These are phyloP conservation scores for Nannochloris sp. DNA, from an alignment of 139 green algal genomes.

Conservation along the genomic window DNA sequence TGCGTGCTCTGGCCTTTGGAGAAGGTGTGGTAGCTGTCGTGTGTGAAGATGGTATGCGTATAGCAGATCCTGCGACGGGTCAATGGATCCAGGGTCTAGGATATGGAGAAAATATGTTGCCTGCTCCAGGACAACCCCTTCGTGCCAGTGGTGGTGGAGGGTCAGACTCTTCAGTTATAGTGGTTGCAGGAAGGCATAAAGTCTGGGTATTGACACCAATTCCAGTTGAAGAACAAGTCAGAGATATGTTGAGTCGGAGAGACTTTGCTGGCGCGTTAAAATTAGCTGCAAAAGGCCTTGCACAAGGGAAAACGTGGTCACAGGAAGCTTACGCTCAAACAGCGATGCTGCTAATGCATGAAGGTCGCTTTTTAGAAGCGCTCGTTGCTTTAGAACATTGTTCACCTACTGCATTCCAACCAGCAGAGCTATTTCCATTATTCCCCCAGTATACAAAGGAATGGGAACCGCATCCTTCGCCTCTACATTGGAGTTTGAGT, in stretches of 20 bases:
- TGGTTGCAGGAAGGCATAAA: slow-evolving; percentile 24
- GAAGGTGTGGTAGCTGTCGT: not conserved
- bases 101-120: not conserved
- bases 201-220: slow-evolving; percentile 51
- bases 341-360: slow-evolving; percentile 55
- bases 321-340: slow-evolving; percentile 47
- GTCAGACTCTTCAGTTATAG: not conserved
- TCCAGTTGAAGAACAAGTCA: slow-evolving; percentile 50
- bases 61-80: not conserved
- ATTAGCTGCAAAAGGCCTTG: slow-evolving; percentile 17
- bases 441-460: slow-evolving; percentile 40
- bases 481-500: too few species aligned
- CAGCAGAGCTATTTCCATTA: slow-evolving; percentile 51
- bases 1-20: not conserved
- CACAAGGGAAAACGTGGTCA: slow-evolving; percentile 32
- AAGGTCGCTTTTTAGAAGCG: slow-evolving; percentile 36
- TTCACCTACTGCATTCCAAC: slow-evolving; percentile 39
- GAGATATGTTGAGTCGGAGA: slow-evolving; percentile 46
- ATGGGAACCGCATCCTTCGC: slow-evolving; percentile 48
- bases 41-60: not conserved
- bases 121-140: not conserved
- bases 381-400: slow-evolving; percentile 34
- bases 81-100: not conserved
- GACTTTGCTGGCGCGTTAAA: slow-evolving; percentile 35
- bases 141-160: not conserved